A percentile compares a stretch with the other conserved stretches of the same genome.
Evolutionary conservation across 345 rosid species (phyloP).

Genomic region (Camelina neglecta): DNA sequence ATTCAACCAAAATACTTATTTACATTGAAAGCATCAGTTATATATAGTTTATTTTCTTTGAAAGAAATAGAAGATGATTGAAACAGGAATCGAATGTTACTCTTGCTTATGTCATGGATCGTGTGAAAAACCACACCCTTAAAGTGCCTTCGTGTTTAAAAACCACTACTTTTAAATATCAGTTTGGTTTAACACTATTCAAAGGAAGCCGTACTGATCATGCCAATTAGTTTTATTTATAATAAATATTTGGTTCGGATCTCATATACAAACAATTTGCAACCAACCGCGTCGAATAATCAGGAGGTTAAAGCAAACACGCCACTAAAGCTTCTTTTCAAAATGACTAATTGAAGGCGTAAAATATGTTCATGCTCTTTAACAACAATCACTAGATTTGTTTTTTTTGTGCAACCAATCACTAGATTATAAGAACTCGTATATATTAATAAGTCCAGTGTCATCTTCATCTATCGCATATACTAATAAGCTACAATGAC

Average conservation of each 20-base stretch:
- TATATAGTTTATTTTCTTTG: no score
- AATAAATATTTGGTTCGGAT: background rate
- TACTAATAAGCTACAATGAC: slow-evolving; percentile 18
- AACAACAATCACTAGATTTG: background rate
- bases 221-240: background rate
- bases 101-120: no score
- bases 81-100: no score
- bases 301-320: background rate
- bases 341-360: background rate
- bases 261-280: background rate
- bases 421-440: background rate
- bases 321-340: background rate
- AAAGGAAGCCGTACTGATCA: background rate
- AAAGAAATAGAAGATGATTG: no score
- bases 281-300: background rate
- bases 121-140: no score
- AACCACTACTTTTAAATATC: background rate
- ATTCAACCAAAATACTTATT: no score
- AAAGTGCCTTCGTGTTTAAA: no score
- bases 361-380: background rate
- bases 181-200: background rate
- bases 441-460: background rate
- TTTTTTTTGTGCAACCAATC: background rate
- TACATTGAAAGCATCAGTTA: no score
- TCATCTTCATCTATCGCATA: background rate